These are phyloP conservation scores for Gastrodia elata DNA, from an alignment of 106 monocot species.

Conservation along the genomic window DNA sequence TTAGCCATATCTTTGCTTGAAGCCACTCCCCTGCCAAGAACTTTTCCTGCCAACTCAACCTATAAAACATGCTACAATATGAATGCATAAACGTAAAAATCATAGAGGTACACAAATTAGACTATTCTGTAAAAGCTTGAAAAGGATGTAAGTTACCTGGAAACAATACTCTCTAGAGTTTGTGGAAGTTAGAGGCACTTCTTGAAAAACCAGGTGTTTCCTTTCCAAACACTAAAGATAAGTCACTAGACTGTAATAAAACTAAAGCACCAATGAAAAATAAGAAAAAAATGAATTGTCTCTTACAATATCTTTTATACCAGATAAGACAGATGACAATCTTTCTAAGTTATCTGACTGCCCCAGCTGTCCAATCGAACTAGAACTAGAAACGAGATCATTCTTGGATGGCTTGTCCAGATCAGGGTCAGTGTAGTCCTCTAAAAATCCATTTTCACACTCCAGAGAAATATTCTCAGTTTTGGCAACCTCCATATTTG, in stretches of 20 bases:
- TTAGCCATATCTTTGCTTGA: conserved; percentile 8
- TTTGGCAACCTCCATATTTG: conserved; percentile 1
- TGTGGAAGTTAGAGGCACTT: conserved; percentile 2
- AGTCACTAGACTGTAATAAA: background rate
- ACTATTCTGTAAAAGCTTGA: conserved; percentile 1
- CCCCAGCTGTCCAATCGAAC: conserved; percentile 5
- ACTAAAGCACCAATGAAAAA: background rate
- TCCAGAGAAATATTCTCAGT: conserved; percentile 1
- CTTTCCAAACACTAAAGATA: conserved; percentile 6
- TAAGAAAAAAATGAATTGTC: background rate
- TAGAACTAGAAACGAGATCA: conserved; percentile 1
- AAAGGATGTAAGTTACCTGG: background rate
- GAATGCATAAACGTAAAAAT: background rate
- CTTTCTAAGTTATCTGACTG: conserved; percentile 5
- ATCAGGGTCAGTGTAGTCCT: conserved; percentile 1
- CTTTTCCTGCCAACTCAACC: conserved; percentile 8
- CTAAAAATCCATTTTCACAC: conserved; percentile 6
- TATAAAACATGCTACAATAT: background rate
- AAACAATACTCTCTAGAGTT: background rate
- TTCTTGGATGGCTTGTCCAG: conserved; percentile 2
- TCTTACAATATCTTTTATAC: conserved; percentile 10
- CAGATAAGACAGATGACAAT: conserved; percentile 3
- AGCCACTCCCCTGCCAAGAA: conserved; percentile 5
- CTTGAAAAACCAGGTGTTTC: conserved; percentile 4
- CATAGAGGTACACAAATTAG: background rate